Evolutionary conservation across 768 basidiomycete genomes (phyloP).

Genomic region (Trichaptum fuscoviolaceum): DNA sequence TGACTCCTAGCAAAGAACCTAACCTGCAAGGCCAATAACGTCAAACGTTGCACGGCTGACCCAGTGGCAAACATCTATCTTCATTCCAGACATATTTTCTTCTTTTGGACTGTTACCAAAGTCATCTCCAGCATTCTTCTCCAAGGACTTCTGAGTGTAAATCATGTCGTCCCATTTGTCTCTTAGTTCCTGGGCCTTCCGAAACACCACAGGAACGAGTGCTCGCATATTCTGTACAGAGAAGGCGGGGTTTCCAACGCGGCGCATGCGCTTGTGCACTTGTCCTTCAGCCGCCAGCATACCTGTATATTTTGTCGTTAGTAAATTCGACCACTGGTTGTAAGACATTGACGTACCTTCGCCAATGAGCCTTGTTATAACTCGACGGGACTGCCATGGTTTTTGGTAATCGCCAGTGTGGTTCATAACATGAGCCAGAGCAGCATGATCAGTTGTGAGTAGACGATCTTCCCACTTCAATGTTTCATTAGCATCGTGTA

Average conservation of each 20-base stretch:
- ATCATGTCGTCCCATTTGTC: constrained; percentile 56
- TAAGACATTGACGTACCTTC: constrained; percentile 34
- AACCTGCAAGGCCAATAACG: constrained; percentile 86
- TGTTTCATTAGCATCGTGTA: constrained; percentile 3
- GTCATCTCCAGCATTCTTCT: constrained; percentile 25
- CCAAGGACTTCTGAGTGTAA: constrained; percentile 17
- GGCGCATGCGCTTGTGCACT: constrained; percentile 74
- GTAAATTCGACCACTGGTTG: neutral
- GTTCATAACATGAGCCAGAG: constrained; percentile 69
- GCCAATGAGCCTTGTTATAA: constrained; percentile 76
- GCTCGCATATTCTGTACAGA: constrained; percentile 72
- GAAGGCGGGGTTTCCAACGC: constrained; percentile 74
- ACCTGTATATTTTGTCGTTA: constrained; percentile 20
- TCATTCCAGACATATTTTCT: constrained; percentile 22
- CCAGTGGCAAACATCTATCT: constrained; percentile 76
- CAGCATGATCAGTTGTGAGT: constrained; percentile 73
- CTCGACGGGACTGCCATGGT: constrained; percentile 69
- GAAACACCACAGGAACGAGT: constrained; percentile 66
- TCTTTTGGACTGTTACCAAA: constrained; percentile 16
- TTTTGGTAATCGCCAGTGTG: constrained; percentile 75
- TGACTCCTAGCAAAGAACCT: constrained; percentile 13
- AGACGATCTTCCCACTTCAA: constrained; percentile 73
- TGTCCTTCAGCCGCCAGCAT: constrained; percentile 77
- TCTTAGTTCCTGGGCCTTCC: constrained; percentile 57
- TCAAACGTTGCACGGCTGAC: constrained; percentile 83